Evolutionary conservation across 129 eudicot genomes (phyloP), one percentile per base, ranked within the genome.

Genomic region (Arctium lappa): DNA sequence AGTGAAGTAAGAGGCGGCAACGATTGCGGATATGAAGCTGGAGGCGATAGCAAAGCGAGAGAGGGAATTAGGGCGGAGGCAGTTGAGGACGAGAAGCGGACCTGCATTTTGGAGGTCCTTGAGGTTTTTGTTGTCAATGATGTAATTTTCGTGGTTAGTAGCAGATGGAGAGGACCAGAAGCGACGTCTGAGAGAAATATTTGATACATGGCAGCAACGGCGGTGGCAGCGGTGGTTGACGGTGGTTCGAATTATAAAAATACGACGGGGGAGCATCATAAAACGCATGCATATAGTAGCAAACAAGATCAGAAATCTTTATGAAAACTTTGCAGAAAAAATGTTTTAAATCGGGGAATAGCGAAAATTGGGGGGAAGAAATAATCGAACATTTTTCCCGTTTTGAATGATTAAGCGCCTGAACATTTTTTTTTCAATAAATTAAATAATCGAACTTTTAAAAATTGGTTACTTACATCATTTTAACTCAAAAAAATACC

Each of bases 31-130:
- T 62, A 87, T 72, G 65, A 93, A 85, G 83, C 85, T 78, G 42
- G 91, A 85, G 22, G 93, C 82, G 74, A 89, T 22, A 60, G 92
- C 90, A 31, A 86, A 11, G 50, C 83, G 87, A 39, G 87, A 81
- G 63, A 74, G 30, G 71, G 87, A 73, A 44, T 65, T 72, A 70
- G 69, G 66, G 16, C 60, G 68, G 75, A 86, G 62, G 77, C 74
- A 85, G 72, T 69, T 72, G 62, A 77, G 74, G 79, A 56, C 76
- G 56, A 83, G 81, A 29, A 63, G 38, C 39, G 72, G 46, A 15
- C 85, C 87, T 83, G 85, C 53, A 86, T 85, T 83, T 22, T 72
- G 74, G 18, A 75, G 79, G 27, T 22, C 27, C 27, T 22, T 22
- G 27, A 22, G 27, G 33, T 72, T 31, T 72, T 76, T 70, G 30